These are phyloP conservation scores for Rhodosporidiobolus sp. DNA, from an alignment of 768 basidiomycete species.

Conservation along the genomic window DNA sequence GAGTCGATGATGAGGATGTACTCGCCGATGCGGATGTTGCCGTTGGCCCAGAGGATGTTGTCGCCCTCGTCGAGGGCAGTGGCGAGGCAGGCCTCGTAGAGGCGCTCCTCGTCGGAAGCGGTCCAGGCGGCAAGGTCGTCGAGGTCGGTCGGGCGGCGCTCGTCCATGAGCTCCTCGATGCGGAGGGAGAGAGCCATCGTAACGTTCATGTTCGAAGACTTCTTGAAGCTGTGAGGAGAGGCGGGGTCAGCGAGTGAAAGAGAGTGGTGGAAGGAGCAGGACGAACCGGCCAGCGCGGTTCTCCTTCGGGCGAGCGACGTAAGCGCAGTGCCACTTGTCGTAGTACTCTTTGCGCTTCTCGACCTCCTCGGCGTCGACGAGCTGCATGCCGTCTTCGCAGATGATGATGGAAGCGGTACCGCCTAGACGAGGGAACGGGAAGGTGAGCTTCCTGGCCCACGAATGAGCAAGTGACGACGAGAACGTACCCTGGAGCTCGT, in stretches of 20 bases:
- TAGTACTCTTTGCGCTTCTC: slow-evolving; percentile 70
- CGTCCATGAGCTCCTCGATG: slow-evolving; percentile 56
- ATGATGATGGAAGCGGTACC: slow-evolving; percentile 73
- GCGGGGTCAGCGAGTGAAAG: slow-evolving; percentile 16
- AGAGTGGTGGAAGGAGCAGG: neutral
- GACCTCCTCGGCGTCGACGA: slow-evolving; percentile 62
- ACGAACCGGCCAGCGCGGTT: slow-evolving; percentile 59
- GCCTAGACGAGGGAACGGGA: slow-evolving; percentile 55
- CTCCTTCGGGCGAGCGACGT: slow-evolving; percentile 67
- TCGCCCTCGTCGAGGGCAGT: slow-evolving; percentile 70
- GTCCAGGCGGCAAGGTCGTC: slow-evolving; percentile 56
- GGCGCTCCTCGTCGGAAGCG: slow-evolving; percentile 63
- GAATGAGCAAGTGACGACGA: too few species aligned
- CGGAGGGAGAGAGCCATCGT: slow-evolving; percentile 57
- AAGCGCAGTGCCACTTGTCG: slow-evolving; percentile 66
- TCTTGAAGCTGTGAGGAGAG: slow-evolving; percentile 85
- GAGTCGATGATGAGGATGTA: slow-evolving; percentile 60
- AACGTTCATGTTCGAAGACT: slow-evolving; percentile 86
- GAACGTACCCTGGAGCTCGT: neutral
- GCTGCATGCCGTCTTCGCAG: slow-evolving; percentile 78
- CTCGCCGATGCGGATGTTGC: slow-evolving; percentile 68
- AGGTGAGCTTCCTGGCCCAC: too few species aligned
- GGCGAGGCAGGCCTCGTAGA: slow-evolving; percentile 65
- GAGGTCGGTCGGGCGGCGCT: slow-evolving; percentile 43
- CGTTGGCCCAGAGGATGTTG: slow-evolving; percentile 68